These are phyloP conservation scores for Pseudocercospora pini-densiflorae DNA, from an alignment of 2,329 filamentous ascomycete genomes.

Conservation along the genomic window DNA sequence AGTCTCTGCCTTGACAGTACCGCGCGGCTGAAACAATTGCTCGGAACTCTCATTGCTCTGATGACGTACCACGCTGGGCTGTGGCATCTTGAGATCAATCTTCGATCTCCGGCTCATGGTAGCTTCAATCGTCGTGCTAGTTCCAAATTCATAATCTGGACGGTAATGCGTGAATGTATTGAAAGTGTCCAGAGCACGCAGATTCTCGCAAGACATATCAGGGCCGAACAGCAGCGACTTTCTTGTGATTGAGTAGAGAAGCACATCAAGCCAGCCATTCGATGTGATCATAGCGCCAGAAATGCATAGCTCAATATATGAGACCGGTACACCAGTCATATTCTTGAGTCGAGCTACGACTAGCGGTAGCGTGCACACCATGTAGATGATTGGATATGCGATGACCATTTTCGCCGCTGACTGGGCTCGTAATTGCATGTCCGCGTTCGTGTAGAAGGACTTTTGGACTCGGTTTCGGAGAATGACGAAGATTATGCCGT, in stretches of 20 bases:
- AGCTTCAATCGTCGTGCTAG: constrained; percentile 33
- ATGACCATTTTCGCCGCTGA: constrained; percentile 60
- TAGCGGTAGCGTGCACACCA: constrained; percentile 68
- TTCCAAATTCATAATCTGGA: constrained; percentile 31
- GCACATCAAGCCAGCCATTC: constrained; percentile 61
- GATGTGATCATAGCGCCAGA: constrained; percentile 61
- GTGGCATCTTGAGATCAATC: not conserved
- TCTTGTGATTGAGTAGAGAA: constrained; percentile 61
- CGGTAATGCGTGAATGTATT: constrained; percentile 17
- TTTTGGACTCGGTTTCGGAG: constrained; percentile 44
- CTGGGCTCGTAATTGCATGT: constrained; percentile 42
- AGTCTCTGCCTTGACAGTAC: constrained; percentile 17
- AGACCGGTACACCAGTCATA: constrained; percentile 55
- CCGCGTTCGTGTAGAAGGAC: constrained; percentile 42
- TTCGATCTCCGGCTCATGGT: constrained; percentile 70
- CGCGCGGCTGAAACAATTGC: not conserved
- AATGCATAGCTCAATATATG: constrained; percentile 51
- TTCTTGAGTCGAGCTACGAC: constrained; percentile 65
- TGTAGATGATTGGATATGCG: constrained; percentile 69
- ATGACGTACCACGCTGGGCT: not conserved
- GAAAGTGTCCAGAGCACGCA: constrained; percentile 32
- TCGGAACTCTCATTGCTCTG: constrained; percentile 11
- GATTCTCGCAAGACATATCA: constrained; percentile 44
- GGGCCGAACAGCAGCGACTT: constrained; percentile 58
- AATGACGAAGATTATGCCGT: constrained; percentile 49